Conservation (phyloP, 805 yeast genomes). For the Blastobotrys attinorum region DNA sequence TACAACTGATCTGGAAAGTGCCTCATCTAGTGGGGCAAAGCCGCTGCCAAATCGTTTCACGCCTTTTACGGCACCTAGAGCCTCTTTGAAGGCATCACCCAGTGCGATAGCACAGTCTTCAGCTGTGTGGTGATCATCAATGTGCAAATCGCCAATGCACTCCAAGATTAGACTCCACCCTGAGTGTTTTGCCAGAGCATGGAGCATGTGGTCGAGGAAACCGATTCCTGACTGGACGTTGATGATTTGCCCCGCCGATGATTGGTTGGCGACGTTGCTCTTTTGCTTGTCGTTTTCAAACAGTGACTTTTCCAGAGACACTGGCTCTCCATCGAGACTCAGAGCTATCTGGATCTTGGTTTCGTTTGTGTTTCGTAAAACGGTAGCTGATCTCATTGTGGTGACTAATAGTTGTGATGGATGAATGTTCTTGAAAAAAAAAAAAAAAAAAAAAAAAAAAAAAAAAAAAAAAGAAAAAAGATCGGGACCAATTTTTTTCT, state of each 20-base stretch:
- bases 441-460: no score
- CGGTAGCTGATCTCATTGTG: slow-evolving; percentile 34
- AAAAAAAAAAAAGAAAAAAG: no score
- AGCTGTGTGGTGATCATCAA: slow-evolving; percentile 95
- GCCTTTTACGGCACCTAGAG: slow-evolving; percentile 83
- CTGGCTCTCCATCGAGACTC: slow-evolving; percentile 77
- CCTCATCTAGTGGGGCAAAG: slow-evolving; percentile 95
- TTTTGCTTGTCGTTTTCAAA: slow-evolving; percentile 31
- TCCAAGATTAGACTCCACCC: slow-evolving; percentile 91
- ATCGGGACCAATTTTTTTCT: no score
- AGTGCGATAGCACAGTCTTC: slow-evolving; percentile 93
- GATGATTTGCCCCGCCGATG: slow-evolving; percentile 63
- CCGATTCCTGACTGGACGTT: slow-evolving; percentile 88
- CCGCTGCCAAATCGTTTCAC: slow-evolving; percentile 89
- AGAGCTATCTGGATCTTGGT: slow-evolving; percentile 85
- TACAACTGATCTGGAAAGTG: slow-evolving; percentile 90
- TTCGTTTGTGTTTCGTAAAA: slow-evolving; percentile 80
- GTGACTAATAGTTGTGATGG: no score
- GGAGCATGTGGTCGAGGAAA: slow-evolving; percentile 94
- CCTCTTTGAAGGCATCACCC: slow-evolving; percentile 82
- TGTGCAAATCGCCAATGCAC: slow-evolving; percentile 89
- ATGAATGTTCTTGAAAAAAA: no score
- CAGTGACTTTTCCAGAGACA: slow-evolving; percentile 55
- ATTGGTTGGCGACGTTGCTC: slow-evolving; percentile 53
- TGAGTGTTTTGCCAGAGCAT: slow-evolving; percentile 91